Base-by-base conservation (phyloP, 352 stramenopile genomes). In the Hyaloperonospora brassicae region DNA sequence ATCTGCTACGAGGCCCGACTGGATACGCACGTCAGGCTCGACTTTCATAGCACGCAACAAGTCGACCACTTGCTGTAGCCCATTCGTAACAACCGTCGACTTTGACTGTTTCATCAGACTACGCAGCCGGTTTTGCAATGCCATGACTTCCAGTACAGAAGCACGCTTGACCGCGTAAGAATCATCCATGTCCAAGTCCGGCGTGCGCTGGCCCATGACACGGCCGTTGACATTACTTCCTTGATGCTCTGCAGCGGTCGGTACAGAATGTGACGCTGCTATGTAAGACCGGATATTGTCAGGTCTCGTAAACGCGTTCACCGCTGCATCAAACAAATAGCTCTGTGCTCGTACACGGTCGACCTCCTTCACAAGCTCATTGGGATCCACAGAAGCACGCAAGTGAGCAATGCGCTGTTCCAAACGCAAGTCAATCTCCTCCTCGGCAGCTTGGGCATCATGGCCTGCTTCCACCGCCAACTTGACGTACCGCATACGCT, bases 331-430 rank as follows among this genome's bases (percentile, higher is more conserved):
- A 38, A 84, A 89, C 51, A 72, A 52, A 23, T 76, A 78, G 48
- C 76, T 87, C 45, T 86, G 69, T 2, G 68, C 68, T 0, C 79
- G 79, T 25, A 88, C 82, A 11, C 72, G 69, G 35, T 93, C 82
- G 13, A 93, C 64, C 24, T 93, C 77, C 35, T 84, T 87, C 5
- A 93, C 82, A 21, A 93, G 63, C 12, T 90, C 82, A 41, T 93
- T 88, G 6, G 78, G 79, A 52, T 89, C 78, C 13, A 90, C 73
- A 0, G 64, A 80, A 22, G 54, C 63, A 4, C 82, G 77, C 25
- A 93, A 46, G 8, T 86, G 76, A 7, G 85, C 72, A 50, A 93
- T 87, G 25, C 82, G 72, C 50, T 88, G 72, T 65, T 93, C 79
- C 45, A 93, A 69, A n/a, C 79, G 70, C 14, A 86, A 51, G 45